Percentiles rank a stretch among this genome's conserved stretches.
Evolutionary conservation across 2,329 filamentous ascomycete genomes (phyloP).

Genomic region (Hypomyces rosellus): DNA sequence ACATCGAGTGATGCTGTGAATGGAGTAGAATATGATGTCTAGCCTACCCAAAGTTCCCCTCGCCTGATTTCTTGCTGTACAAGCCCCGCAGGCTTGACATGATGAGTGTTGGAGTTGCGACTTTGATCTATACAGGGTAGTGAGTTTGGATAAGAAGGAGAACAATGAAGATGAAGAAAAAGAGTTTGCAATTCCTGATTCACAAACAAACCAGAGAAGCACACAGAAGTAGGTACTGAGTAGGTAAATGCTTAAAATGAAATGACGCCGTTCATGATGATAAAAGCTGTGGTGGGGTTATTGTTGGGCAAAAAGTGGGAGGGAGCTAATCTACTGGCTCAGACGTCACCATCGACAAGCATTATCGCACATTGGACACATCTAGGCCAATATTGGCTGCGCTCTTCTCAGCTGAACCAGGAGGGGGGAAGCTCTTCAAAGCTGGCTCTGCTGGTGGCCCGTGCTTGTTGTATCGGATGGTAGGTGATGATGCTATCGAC

Average conservation of each 20-base stretch:
- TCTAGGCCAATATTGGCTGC: neutral
- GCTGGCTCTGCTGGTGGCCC: neutral
- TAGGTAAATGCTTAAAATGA: too few relatives aligned
- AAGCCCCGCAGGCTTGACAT: conserved; percentile 31
- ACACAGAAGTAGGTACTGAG: too few relatives aligned
- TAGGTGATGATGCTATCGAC: neutral
- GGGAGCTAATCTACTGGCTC: neutral
- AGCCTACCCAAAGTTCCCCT: conserved; percentile 38
- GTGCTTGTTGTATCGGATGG: neutral
- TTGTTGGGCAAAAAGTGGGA: neutral
- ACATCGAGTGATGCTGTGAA: neutral
- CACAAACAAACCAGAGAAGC: too few relatives aligned
- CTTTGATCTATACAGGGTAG: neutral
- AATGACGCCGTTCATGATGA: conserved; percentile 1
- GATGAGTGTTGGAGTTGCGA: conserved; percentile 3
- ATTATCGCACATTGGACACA: too few relatives aligned
- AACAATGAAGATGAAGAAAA: too few relatives aligned
- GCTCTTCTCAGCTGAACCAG: neutral
- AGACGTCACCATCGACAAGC: conserved; percentile 8
- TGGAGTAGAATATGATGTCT: neutral
- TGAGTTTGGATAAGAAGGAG: neutral
- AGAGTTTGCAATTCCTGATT: too few relatives aligned
- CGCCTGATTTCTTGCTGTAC: conserved; percentile 24
- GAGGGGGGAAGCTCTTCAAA: neutral
- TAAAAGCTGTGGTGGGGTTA: conserved; percentile 9